phyloP scores from a whole-genome alignment of 2,329 filamentous ascomycete genomes.

The Tolypocladium endophyticum region DNA sequence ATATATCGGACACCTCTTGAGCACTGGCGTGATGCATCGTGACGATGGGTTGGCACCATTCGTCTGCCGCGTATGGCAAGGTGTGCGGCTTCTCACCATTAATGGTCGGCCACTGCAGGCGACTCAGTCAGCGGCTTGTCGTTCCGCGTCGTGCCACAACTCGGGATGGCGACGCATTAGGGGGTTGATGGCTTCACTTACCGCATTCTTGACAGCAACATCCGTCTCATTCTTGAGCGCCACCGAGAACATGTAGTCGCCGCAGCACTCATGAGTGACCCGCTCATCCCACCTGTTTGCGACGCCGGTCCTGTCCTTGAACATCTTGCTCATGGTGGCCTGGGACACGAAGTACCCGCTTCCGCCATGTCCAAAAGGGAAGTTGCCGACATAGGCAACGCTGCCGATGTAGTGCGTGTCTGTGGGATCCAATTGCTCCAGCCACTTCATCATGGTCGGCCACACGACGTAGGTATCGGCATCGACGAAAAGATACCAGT shows the following conservation, averaged over 20 bases:
- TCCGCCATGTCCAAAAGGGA: conserved; percentile 44
- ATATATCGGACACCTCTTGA: conserved; percentile 39
- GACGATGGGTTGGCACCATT: conserved; percentile 45
- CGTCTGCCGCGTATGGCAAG: conserved; percentile 31
- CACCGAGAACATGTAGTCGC: conserved; percentile 38
- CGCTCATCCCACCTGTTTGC: conserved; percentile 34
- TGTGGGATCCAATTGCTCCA: conserved; percentile 29
- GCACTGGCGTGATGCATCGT: conserved; percentile 45
- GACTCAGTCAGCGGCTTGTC: conserved; percentile 1
- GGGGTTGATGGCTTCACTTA: conserved; percentile 14
- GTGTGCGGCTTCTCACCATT: conserved; percentile 45
- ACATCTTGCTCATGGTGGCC: conserved; percentile 35
- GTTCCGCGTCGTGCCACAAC: background rate
- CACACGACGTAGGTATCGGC: conserved; percentile 48
- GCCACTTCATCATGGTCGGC: conserved; percentile 39
- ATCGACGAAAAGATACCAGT: conserved; percentile 52
- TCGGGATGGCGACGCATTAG: background rate
- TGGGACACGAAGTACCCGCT: conserved; percentile 43
- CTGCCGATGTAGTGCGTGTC: conserved; percentile 40
- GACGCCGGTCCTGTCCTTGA: conserved; percentile 30
- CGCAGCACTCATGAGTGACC: conserved; percentile 34
- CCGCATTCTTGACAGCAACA: conserved; percentile 28
- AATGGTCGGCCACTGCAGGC: conserved; percentile 36
- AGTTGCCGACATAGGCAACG: conserved; percentile 27
- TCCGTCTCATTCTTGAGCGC: conserved; percentile 34